Evolutionary conservation across 768 basidiomycete genomes (phyloP).

Genomic region (Cytidiella melzeri): DNA sequence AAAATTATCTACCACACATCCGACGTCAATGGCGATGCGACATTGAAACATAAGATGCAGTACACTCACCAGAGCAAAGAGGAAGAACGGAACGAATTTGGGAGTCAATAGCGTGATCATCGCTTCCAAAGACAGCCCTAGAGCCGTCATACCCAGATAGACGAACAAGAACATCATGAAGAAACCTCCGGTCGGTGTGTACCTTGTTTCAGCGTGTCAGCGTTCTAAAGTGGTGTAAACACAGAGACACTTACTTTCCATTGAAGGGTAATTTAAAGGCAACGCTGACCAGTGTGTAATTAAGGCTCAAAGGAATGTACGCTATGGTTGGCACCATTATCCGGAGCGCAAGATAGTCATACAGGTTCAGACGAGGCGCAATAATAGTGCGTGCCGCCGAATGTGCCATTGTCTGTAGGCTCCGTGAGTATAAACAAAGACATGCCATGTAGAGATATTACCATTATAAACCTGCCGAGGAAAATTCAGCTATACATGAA

Average conservation of each 20-base stretch:
- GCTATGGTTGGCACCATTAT: constrained; percentile 28
- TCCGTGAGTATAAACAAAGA: not conserved
- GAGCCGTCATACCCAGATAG: constrained; percentile 28
- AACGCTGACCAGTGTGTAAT: constrained; percentile 38
- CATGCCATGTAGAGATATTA: constrained; percentile 1
- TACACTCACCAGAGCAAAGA: constrained; percentile 27
- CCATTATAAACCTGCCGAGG: constrained; percentile 21
- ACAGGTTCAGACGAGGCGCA: constrained; percentile 31
- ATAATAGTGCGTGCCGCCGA: constrained; percentile 26
- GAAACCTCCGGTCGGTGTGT: constrained; percentile 21
- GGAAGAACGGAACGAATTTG: constrained; percentile 29
- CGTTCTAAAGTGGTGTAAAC: not conserved
- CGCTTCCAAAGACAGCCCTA: constrained; percentile 29
- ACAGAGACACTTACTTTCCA: constrained; percentile 24
- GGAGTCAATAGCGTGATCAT: constrained; percentile 29
- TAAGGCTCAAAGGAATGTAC: constrained; percentile 34
- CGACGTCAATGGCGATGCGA: not conserved
- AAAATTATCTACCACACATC: constrained; percentile 22
- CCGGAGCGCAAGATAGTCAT: constrained; percentile 30
- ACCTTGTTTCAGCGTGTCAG: constrained; percentile 1
- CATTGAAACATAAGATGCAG: not conserved
- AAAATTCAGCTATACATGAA: too few species aligned
- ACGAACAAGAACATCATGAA: constrained; percentile 26
- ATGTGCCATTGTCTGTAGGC: constrained; percentile 26
- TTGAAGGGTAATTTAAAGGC: constrained; percentile 38